Evolutionary conservation across 2,329 filamentous ascomycete species (phyloP).

Genomic region (Ceratocystis colombiana): DNA sequence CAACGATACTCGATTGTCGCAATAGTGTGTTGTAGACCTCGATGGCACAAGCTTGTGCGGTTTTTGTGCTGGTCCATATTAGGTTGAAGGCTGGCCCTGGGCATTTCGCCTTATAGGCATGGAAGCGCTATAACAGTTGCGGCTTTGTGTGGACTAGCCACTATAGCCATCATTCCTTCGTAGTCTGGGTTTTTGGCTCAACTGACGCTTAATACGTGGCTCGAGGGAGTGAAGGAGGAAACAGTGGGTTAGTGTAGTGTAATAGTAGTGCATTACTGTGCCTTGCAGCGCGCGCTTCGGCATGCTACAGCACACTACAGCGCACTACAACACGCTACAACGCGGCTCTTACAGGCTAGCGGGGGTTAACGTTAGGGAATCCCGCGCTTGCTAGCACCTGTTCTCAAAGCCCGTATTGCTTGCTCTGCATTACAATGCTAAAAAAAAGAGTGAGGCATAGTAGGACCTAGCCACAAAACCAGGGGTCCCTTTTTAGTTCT

Average conservation of each 20-base stretch:
- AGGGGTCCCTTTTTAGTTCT: background rate
- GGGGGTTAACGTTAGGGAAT: too few relatives aligned
- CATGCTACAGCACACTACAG: background rate
- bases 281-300: background rate
- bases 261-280: too few relatives aligned
- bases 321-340: background rate
- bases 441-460: slow-evolving; percentile 10
- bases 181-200: background rate
- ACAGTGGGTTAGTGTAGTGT: background rate
- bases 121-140: too few relatives aligned
- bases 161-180: background rate
- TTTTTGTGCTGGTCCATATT: too few relatives aligned
- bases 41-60: too few relatives aligned
- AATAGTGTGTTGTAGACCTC: too few relatives aligned
- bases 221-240: slow-evolving; percentile 2
- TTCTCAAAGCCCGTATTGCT: background rate
- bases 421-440: slow-evolving; percentile 3
- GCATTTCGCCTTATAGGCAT: too few relatives aligned
- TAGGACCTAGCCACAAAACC: background rate
- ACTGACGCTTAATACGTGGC: background rate
- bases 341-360: too few relatives aligned
- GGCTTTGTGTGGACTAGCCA: too few relatives aligned
- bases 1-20: too few relatives aligned
- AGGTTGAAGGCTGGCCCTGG: too few relatives aligned
- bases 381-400: background rate